A percentile compares a stretch with the other conserved stretches of the same genome.
Evolutionary conservation across 148 eudicot genomes (phyloP).

Genomic region (Mesembryanthemum crystallinum): DNA sequence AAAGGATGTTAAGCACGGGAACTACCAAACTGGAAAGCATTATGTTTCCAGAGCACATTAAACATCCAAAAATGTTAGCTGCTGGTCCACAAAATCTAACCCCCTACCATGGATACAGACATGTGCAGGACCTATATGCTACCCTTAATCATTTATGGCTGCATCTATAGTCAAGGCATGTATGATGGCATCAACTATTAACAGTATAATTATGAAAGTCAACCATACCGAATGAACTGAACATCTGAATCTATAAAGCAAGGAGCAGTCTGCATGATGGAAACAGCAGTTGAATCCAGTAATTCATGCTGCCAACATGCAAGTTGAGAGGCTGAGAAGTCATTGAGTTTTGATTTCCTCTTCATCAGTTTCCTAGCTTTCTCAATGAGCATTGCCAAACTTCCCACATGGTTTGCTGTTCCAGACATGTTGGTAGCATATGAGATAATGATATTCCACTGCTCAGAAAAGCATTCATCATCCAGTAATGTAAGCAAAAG

Average conservation of each 20-base stretch:
- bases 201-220: slow-evolving; percentile 5
- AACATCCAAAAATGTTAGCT: neutral
- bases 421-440: slow-evolving; percentile 39
- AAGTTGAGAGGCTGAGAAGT: slow-evolving; percentile 21
- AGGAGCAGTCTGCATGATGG: slow-evolving; percentile 41
- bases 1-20: neutral
- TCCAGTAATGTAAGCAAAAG: slow-evolving; percentile 76
- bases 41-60: neutral
- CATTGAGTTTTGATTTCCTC: slow-evolving; percentile 25
- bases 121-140: neutral
- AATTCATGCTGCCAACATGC: slow-evolving; percentile 70
- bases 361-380: slow-evolving; percentile 47
- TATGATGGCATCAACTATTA: neutral
- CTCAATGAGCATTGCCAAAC: slow-evolving; percentile 60
- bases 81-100: neutral
- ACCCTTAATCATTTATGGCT: neutral
- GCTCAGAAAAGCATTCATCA: slow-evolving; percentile 60
- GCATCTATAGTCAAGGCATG: neutral
- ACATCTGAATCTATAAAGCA: slow-evolving; percentile 37
- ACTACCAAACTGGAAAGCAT: neutral
- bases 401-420: slow-evolving; percentile 28
- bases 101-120: neutral
- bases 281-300: slow-evolving; percentile 62
- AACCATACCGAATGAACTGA: slow-evolving; percentile 58
- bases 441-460: slow-evolving; percentile 65